These are phyloP conservation scores for Boletus sp. DNA, from an alignment of 768 basidiomycete genomes.

Conservation along the genomic window DNA sequence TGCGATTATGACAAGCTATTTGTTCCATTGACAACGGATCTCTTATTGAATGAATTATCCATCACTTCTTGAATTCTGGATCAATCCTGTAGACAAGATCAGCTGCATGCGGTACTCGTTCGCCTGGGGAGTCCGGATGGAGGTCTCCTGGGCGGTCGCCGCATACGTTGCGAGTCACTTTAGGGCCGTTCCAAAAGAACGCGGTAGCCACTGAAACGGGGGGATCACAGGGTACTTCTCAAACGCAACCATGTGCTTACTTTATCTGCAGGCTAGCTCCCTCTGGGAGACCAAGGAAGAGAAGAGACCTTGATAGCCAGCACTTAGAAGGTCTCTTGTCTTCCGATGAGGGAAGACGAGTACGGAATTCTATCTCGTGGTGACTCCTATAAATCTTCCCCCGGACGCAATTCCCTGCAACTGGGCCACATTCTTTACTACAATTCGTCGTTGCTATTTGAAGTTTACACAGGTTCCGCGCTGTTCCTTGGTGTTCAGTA, in stretches of 20 bases:
- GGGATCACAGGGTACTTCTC: not conserved
- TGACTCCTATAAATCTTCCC: not conserved
- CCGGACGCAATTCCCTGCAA: not conserved
- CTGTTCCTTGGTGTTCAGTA: not conserved
- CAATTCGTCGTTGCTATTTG: not conserved
- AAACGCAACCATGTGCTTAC: not conserved
- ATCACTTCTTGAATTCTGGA: not conserved
- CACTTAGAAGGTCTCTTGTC: not conserved
- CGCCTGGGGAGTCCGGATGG: too few relatives aligned
- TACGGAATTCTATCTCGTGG: not conserved
- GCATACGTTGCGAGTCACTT: not conserved
- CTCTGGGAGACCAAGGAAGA: not conserved
- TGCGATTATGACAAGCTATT: slow-evolving; percentile 5
- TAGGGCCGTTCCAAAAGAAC: not conserved
- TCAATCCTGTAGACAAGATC: too few relatives aligned
- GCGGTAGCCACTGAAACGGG: not conserved
- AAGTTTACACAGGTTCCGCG: not conserved
- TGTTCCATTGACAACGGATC: not conserved
- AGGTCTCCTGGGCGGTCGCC: too few relatives aligned
- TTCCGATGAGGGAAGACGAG: not conserved
- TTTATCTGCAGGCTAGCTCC: not conserved
- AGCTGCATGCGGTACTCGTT: too few relatives aligned
- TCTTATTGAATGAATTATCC: slow-evolving; percentile 1
- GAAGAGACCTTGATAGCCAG: not conserved
- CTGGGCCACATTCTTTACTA: not conserved